Conservation (phyloP, 2,329 filamentous ascomycete genomes). For the Niveomyces coronatus region DNA sequence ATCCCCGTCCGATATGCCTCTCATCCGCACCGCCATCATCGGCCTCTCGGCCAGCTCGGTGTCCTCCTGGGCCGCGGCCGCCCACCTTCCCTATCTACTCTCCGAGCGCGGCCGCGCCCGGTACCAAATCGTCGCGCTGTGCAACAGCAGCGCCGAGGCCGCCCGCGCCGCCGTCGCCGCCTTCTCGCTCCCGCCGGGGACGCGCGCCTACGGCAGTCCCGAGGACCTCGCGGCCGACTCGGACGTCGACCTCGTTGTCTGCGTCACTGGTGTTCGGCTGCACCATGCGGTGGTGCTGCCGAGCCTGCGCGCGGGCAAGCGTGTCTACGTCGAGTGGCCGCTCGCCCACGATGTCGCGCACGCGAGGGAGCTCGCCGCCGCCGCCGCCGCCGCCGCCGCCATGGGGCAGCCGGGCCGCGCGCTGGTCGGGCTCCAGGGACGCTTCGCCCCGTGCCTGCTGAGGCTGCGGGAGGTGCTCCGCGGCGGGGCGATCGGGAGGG, state of each 20-base stretch:
- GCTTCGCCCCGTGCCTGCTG: conserved; percentile 30
- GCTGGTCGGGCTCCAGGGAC: conserved; percentile 42
- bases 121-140: conserved; percentile 40
- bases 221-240: conserved; percentile 36
- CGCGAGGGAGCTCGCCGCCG: conserved; percentile 29
- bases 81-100: conserved; percentile 52
- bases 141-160: conserved; percentile 37
- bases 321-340: conserved; percentile 48
- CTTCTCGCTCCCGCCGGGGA: conserved; percentile 30
- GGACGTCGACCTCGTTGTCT: conserved; percentile 45
- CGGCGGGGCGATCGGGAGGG: conserved; percentile 36
- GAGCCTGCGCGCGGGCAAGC: conserved; percentile 40
- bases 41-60: conserved; percentile 44
- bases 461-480: conserved; percentile 35
- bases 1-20: too few species aligned
- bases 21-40: conserved; percentile 46
- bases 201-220: conserved; percentile 40
- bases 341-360: conserved; percentile 33
- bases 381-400: conserved; percentile 22
- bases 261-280: conserved; percentile 41
- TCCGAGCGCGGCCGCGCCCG: conserved; percentile 31
- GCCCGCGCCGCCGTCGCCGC: conserved; percentile 32
- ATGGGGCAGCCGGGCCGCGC: conserved; percentile 10
- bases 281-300: conserved; percentile 37
- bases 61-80: conserved; percentile 42